Percentiles rank a stretch among this genome's conserved stretches.
Conservation (phyloP, 1,284 basidiomycete species). For the Cryptococcus sp. region DNA sequence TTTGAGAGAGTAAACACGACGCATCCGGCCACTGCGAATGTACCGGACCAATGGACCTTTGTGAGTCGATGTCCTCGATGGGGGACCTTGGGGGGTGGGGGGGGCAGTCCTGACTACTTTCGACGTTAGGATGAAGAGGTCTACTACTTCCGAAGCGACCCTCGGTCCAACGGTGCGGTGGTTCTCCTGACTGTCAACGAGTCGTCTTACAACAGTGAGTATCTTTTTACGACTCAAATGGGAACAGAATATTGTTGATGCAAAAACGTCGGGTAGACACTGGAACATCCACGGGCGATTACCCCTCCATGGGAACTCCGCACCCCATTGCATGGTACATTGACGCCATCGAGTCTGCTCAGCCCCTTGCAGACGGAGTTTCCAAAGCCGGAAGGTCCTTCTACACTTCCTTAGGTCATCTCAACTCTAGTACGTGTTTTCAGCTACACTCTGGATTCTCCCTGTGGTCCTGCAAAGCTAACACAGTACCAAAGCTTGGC, state of each 20-base stretch:
- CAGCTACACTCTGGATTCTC: background rate
- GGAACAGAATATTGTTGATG: too few species aligned
- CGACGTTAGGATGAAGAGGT: conserved; percentile 46
- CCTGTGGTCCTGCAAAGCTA: background rate
- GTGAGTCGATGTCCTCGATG: conserved; percentile 25
- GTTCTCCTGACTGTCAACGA: conserved; percentile 68
- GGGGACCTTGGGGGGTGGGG: too few species aligned
- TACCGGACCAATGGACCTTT: conserved; percentile 62
- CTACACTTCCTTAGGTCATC: conserved; percentile 74
- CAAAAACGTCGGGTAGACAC: conserved; percentile 22
- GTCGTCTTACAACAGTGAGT: conserved; percentile 60
- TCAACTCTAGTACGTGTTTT: conserved; percentile 56
- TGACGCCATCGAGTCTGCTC: conserved; percentile 60
- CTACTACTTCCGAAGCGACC: conserved; percentile 75
- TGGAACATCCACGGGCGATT: conserved; percentile 33
- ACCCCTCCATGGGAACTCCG: conserved; percentile 37
- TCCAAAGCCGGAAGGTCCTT: conserved; percentile 66
- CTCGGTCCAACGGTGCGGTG: conserved; percentile 61
- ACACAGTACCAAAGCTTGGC: conserved; percentile 28
- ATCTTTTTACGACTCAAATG: background rate
- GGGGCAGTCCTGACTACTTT: background rate
- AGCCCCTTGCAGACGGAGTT: conserved; percentile 42
- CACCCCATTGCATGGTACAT: conserved; percentile 69
- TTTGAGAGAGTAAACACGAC: conserved; percentile 60
- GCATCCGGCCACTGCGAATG: conserved; percentile 64